A percentile compares a stretch with the other conserved stretches of the same genome.
Conservation (phyloP, 768 basidiomycete genomes). For the Phaffia australis region DNA sequence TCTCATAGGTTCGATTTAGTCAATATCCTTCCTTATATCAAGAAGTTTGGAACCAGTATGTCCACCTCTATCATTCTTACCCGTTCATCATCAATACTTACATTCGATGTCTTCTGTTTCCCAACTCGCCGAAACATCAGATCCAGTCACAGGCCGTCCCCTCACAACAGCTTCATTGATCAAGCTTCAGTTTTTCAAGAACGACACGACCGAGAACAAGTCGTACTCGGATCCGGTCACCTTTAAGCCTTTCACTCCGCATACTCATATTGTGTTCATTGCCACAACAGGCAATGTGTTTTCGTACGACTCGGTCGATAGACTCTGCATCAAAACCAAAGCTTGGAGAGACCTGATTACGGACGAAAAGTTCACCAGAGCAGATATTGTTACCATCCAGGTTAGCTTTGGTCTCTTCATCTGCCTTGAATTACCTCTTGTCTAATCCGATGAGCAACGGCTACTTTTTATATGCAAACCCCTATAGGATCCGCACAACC, state of each 20-base stretch:
- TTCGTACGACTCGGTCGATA: slow-evolving; percentile 57
- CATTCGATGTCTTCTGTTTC: not conserved
- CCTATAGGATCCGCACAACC: slow-evolving; percentile 39
- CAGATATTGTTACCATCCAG: slow-evolving; percentile 87
- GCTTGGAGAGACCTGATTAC: slow-evolving; percentile 67
- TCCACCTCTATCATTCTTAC: not conserved
- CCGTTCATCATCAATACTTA: not conserved
- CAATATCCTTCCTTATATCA: slow-evolving; percentile 89
- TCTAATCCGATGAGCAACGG: too few relatives aligned
- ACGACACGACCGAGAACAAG: slow-evolving; percentile 21
- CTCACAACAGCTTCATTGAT: slow-evolving; percentile 39
- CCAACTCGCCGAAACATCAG: slow-evolving; percentile 29
- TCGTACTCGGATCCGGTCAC: slow-evolving; percentile 65
- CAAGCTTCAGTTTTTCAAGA: slow-evolving; percentile 42
- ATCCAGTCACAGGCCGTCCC: slow-evolving; percentile 42
- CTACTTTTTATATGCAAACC: too few relatives aligned
- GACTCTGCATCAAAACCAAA: slow-evolving; percentile 48
- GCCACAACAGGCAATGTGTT: slow-evolving; percentile 87
- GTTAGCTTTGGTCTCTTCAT: slow-evolving; percentile 33
- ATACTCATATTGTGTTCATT: slow-evolving; percentile 87
- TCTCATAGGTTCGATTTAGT: slow-evolving; percentile 33
- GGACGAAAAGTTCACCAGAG: slow-evolving; percentile 74
- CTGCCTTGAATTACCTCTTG: too few relatives aligned
- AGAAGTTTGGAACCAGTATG: slow-evolving; percentile 43
- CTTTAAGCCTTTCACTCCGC: slow-evolving; percentile 93